These are phyloP conservation scores for Xerocomellus intermedius DNA, from an alignment of 768 basidiomycete species.

Conservation along the genomic window DNA sequence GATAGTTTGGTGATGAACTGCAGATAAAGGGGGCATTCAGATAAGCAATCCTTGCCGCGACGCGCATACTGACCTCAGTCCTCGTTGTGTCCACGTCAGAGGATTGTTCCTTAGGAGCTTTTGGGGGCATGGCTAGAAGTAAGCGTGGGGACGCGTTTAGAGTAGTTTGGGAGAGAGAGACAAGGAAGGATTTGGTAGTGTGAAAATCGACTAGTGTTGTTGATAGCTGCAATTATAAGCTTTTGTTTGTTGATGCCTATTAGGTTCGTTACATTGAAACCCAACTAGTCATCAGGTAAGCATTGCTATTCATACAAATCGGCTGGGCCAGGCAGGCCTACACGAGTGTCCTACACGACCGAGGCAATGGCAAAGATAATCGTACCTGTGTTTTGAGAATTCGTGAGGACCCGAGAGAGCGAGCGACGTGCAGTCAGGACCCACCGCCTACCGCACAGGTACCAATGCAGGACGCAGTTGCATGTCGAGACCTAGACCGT, in stretches of 20 bases:
- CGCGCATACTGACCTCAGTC: constrained; percentile 30
- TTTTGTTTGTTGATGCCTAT: constrained; percentile 40
- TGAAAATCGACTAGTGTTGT: constrained; percentile 40
- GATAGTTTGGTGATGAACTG: constrained; percentile 57
- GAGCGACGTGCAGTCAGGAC: not conserved
- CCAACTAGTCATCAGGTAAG: constrained; percentile 37
- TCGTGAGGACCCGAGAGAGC: not conserved
- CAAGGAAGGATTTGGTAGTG: constrained; percentile 40
- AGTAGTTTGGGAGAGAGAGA: constrained; percentile 24
- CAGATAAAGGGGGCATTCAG: constrained; percentile 21
- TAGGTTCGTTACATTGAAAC: constrained; percentile 37
- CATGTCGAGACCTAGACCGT: not conserved
- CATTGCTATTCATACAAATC: constrained; percentile 23
- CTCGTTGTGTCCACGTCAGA: constrained; percentile 28
- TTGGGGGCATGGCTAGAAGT: constrained; percentile 24
- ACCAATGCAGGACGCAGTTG: not conserved
- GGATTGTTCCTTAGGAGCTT: constrained; percentile 23
- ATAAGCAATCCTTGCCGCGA: constrained; percentile 11
- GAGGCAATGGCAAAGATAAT: constrained; percentile 1
- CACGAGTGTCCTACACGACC: constrained; percentile 9
- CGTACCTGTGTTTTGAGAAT: constrained; percentile 9
- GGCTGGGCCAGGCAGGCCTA: not conserved
- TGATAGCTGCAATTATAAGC: constrained; percentile 40
- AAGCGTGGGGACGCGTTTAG: constrained; percentile 27
- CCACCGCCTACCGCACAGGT: not conserved